These are phyloP conservation scores for Triticum dicoccoides DNA, from an alignment of 176 grass and related monocot species.

Conservation along the genomic window DNA sequence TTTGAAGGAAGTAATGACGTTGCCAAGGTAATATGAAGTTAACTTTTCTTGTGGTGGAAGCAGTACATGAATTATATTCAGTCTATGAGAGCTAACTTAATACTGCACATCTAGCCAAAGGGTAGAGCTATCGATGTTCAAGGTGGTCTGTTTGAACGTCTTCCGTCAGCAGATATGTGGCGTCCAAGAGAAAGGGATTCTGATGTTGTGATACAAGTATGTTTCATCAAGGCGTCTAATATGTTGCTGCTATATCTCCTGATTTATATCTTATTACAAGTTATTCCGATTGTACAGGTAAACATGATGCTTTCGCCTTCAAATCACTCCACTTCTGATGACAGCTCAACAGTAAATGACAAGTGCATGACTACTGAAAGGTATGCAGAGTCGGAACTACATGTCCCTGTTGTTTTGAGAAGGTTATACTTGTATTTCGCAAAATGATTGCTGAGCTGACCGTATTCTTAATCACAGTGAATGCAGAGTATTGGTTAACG, in stretches of 20 bases:
- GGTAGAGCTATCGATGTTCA: constrained; percentile 77
- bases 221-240: constrained; percentile 29
- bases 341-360: constrained; percentile 36
- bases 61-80: constrained; percentile 11
- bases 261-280: constrained; percentile 17
- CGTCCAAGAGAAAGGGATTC: constrained; percentile 64
- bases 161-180: constrained; percentile 67
- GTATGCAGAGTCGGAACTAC: constrained; percentile 37
- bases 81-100: constrained; percentile 33
- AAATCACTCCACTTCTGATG: constrained; percentile 36
- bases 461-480: constrained; percentile 32
- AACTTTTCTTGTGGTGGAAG: constrained; percentile 7
- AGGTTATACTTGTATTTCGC: constrained; percentile 5
- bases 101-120: constrained; percentile 51
- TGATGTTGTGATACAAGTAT: constrained; percentile 87
- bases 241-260: constrained; percentile 21
- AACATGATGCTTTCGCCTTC: constrained; percentile 34
- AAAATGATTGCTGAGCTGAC: constrained; percentile 29
- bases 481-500: constrained; percentile 26
- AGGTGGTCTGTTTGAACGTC: constrained; percentile 51
- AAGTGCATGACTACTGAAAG: constrained; percentile 39
- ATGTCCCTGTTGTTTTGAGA: constrained; percentile 5
- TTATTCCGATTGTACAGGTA: constrained; percentile 41
- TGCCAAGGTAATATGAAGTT: constrained; percentile 48
- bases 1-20: constrained; percentile 28